phyloP scores from a whole-genome alignment of 768 basidiomycete species.

The Lanmaoa rubissima region DNA sequence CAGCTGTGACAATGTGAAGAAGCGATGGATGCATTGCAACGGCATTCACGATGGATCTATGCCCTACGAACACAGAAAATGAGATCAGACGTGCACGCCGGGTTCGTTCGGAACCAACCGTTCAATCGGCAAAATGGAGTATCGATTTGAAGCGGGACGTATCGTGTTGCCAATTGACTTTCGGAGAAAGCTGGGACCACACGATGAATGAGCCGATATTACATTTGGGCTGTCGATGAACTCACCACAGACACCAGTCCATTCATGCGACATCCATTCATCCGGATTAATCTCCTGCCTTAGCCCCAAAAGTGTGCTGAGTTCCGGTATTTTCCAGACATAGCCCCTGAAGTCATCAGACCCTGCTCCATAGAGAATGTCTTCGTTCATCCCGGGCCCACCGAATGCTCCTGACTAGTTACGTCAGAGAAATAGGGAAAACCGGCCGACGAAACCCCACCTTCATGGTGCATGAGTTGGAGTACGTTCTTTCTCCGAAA shows the following conservation, averaged over 20 bases:
- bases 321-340: constrained; percentile 69
- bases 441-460: constrained; percentile 32
- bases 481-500: constrained; percentile 52
- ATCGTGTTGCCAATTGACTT: constrained; percentile 38
- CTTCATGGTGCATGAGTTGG: constrained; percentile 79
- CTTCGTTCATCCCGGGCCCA: constrained; percentile 48
- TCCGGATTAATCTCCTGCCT: constrained; percentile 45
- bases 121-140: constrained; percentile 59
- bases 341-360: constrained; percentile 84
- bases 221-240: constrained; percentile 10
- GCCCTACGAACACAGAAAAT: constrained; percentile 42
- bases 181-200: constrained; percentile 45
- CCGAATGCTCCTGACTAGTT: constrained; percentile 76
- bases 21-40: constrained; percentile 69
- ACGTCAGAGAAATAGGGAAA: background rate
- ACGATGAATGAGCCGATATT: constrained; percentile 8
- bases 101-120: constrained; percentile 37
- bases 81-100: background rate
- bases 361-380: constrained; percentile 67
- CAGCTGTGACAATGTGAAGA: constrained; percentile 64
- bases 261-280: constrained; percentile 44
- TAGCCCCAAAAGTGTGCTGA: constrained; percentile 40
- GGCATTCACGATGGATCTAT: constrained; percentile 76
- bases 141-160: constrained; percentile 59
- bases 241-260: constrained; percentile 33